These are phyloP conservation scores for Solanum hybrid DNA, from an alignment of 305 asterid genomes.

Conservation along the genomic window DNA sequence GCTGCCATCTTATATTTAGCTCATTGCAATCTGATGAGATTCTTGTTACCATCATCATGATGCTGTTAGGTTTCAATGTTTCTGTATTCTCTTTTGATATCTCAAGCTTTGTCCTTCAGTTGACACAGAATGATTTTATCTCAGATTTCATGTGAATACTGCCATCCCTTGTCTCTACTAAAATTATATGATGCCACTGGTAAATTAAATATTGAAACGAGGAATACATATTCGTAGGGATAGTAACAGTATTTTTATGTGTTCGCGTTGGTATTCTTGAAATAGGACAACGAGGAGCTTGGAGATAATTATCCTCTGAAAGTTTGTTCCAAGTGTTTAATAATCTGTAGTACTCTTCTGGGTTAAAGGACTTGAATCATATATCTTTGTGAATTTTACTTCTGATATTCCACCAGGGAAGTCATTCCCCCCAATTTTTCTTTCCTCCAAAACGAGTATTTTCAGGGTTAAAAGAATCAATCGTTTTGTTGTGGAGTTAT, in stretches of 20 bases:
- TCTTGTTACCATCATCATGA: neutral
- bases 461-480: neutral
- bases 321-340: neutral
- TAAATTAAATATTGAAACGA: neutral
- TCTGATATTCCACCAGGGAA: neutral
- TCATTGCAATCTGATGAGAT: neutral
- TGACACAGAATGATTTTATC: neutral
- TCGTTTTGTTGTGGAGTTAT: neutral
- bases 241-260: neutral
- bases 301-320: neutral
- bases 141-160: neutral
- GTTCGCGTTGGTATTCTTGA: neutral
- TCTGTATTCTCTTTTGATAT: neutral
- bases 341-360: neutral
- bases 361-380: neutral
- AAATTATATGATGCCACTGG: neutral
- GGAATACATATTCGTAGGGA: neutral
- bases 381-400: neutral
- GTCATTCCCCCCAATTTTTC: neutral
- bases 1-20: neutral
- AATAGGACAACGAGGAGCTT: neutral
- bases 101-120: neutral
- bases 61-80: neutral
- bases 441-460: neutral
- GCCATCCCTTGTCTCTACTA: neutral